These are phyloP conservation scores for Penicillium odoratum DNA, from an alignment of 495 filamentous ascomycete species.

Conservation along the genomic window DNA sequence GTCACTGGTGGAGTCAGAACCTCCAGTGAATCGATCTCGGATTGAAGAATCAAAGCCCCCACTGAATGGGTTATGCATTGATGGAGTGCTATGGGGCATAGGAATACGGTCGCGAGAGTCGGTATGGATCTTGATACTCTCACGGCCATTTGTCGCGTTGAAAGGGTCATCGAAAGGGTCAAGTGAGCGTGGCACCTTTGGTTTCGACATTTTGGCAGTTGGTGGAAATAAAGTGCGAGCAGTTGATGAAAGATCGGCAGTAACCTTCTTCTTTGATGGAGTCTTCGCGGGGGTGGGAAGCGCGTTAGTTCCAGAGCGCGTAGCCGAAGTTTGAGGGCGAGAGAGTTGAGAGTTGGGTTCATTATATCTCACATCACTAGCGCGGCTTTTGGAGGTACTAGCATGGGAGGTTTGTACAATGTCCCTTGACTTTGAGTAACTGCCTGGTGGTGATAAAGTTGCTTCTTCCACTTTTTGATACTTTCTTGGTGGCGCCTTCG, in stretches of 20 bases:
- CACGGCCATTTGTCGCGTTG: neutral
- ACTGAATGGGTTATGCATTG: slow-evolving; percentile 70
- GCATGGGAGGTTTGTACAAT: neutral
- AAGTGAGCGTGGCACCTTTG: slow-evolving; percentile 63
- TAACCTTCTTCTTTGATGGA: slow-evolving; percentile 62
- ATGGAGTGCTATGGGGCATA: slow-evolving; percentile 54
- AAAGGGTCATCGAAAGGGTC: slow-evolving; percentile 45
- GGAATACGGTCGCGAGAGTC: slow-evolving; percentile 87
- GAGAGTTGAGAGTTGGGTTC: slow-evolving; percentile 12
- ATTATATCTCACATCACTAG: neutral
- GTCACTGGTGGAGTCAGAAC: neutral
- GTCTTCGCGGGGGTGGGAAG: slow-evolving; percentile 92
- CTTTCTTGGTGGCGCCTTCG: slow-evolving; percentile 24
- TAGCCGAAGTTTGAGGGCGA: neutral
- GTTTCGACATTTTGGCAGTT: slow-evolving; percentile 36
- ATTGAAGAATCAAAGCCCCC: slow-evolving; percentile 42
- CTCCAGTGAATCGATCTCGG: neutral
- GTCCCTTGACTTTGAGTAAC: neutral
- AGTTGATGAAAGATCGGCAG: slow-evolving; percentile 59
- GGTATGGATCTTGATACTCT: slow-evolving; percentile 75
- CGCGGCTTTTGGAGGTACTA: neutral
- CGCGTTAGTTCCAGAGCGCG: slow-evolving; percentile 41
- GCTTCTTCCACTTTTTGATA: slow-evolving; percentile 6
- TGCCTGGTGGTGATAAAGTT: slow-evolving; percentile 9
- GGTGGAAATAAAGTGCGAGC: slow-evolving; percentile 77